phyloP scores from a whole-genome alignment of 192 early-diverging fungal species.

The Coemansia sp. region DNA sequence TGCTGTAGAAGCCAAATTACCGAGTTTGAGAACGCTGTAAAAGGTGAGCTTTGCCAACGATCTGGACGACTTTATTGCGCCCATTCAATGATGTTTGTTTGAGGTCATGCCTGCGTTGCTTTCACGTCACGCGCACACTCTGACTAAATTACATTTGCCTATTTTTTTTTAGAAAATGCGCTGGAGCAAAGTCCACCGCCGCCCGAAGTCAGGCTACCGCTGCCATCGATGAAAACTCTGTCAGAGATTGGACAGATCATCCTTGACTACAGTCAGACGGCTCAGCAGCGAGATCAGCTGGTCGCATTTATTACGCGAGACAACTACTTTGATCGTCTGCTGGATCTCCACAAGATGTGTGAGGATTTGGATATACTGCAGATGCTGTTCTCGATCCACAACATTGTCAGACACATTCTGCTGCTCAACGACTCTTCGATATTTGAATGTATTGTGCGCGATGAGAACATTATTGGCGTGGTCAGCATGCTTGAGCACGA shows the following conservation, averaged over 20 bases:
- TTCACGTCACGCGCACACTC: slow-evolving; percentile 8
- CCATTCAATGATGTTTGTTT: background rate
- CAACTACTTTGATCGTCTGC: slow-evolving; percentile 70
- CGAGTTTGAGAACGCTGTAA: slow-evolving; percentile 53
- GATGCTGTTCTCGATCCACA: slow-evolving; percentile 71
- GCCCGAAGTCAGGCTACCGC: slow-evolving; percentile 55
- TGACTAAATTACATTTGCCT: background rate
- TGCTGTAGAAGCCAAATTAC: slow-evolving; percentile 49
- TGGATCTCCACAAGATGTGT: slow-evolving; percentile 68
- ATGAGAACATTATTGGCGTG: slow-evolving; percentile 70
- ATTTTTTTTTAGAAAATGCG: slow-evolving; percentile 25
- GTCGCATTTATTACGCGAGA: slow-evolving; percentile 61
- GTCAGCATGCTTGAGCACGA: slow-evolving; percentile 91
- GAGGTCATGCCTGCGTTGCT: slow-evolving; percentile 5
- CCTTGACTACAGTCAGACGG: slow-evolving; percentile 55
- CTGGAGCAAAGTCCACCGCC: slow-evolving; percentile 8
- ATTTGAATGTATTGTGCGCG: slow-evolving; percentile 71
- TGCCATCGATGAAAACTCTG: slow-evolving; percentile 68
- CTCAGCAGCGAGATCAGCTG: slow-evolving; percentile 66
- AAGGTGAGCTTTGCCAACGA: slow-evolving; percentile 32
- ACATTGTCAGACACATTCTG: slow-evolving; percentile 73
- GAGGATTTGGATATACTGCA: slow-evolving; percentile 80
- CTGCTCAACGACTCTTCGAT: slow-evolving; percentile 77
- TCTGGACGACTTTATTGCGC: background rate
- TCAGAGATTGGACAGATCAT: slow-evolving; percentile 70